These are phyloP conservation scores for Mikania micrantha DNA, from an alignment of 129 eudicot species.

Conservation along the genomic window DNA sequence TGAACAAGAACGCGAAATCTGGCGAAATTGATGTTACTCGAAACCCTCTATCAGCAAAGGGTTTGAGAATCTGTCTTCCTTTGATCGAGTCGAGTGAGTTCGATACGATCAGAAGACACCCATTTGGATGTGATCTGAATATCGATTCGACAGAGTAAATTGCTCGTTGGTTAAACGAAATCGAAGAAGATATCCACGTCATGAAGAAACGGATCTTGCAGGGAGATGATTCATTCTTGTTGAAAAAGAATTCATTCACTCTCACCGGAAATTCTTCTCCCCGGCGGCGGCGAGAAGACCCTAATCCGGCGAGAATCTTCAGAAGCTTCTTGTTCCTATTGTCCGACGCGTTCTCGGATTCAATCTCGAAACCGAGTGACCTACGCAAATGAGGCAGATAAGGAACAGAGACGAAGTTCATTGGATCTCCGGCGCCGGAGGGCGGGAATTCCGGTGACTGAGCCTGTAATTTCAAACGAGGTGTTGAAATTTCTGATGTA, in stretches of 20 bases:
- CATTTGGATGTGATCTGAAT: slow-evolving; percentile 65
- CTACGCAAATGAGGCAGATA: slow-evolving; percentile 25
- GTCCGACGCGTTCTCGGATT: slow-evolving; percentile 21
- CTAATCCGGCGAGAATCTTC: slow-evolving; percentile 20
- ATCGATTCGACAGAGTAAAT: slow-evolving; percentile 47
- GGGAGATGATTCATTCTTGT: slow-evolving; percentile 14
- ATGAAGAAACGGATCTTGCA: slow-evolving; percentile 71
- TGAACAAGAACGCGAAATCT: slow-evolving; percentile 56
- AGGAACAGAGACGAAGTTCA: slow-evolving; percentile 23
- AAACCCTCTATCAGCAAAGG: slow-evolving; percentile 51
- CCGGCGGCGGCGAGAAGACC: slow-evolving; percentile 9
- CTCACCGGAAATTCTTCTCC: slow-evolving; percentile 36
- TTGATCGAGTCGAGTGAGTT: slow-evolving; percentile 56
- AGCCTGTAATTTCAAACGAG: no score
- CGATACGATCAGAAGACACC: slow-evolving; percentile 65
- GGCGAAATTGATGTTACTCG: slow-evolving; percentile 57
- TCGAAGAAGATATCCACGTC: slow-evolving; percentile 86
- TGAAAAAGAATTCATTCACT: slow-evolving; percentile 28
- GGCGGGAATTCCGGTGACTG: background rate
- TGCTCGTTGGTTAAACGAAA: slow-evolving; percentile 57
- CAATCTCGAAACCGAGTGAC: slow-evolving; percentile 24
- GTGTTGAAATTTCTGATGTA: slow-evolving; percentile 20
- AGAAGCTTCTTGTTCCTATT: slow-evolving; percentile 16
- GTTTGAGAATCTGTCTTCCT: slow-evolving; percentile 49
- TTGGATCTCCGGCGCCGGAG: slow-evolving; percentile 18